A percentile compares a stretch with the other conserved stretches of the same genome.
Evolutionary conservation across 371 early-diverging fungal species (phyloP).

Genomic region (Actinomucor elegans): DNA sequence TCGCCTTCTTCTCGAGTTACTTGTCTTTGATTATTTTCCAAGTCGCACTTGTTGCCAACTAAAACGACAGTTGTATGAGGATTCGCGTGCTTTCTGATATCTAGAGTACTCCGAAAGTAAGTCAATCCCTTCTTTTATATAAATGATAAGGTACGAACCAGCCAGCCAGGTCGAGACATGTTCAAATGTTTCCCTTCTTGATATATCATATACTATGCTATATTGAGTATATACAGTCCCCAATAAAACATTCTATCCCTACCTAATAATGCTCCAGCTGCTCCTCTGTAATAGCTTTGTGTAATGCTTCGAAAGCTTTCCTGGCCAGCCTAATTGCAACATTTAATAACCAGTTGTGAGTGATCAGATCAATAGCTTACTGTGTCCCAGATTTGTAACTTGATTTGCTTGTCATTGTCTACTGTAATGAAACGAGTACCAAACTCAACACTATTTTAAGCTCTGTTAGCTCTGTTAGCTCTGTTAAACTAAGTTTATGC

Average conservation of each 20-base stretch:
- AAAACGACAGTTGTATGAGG: slow-evolving; percentile 89
- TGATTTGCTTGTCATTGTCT: slow-evolving; percentile 76
- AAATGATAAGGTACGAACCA: too few relatives aligned
- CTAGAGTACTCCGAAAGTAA: too few relatives aligned
- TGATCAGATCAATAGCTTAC: slow-evolving; percentile 41
- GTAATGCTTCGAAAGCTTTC: slow-evolving; percentile 96
- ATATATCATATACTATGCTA: slow-evolving; percentile 64
- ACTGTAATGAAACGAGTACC: slow-evolving; percentile 80
- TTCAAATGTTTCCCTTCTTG: slow-evolving; percentile 85
- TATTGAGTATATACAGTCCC: background rate
- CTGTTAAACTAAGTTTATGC: too few relatives aligned
- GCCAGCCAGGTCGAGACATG: slow-evolving; percentile 93
- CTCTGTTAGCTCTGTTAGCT: too few relatives aligned
- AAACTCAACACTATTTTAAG: slow-evolving; percentile 67
- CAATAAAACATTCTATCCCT: slow-evolving; percentile 4
- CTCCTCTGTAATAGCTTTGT: slow-evolving; percentile 96
- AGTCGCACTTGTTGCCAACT: slow-evolving; percentile 94
- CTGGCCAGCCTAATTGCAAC: slow-evolving; percentile 73
- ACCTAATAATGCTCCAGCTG: slow-evolving; percentile 90
- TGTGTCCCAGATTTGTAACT: slow-evolving; percentile 99
- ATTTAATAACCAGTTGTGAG: too few relatives aligned
- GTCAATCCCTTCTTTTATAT: too few relatives aligned
- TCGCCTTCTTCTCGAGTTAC: slow-evolving; percentile 89
- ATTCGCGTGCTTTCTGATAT: slow-evolving; percentile 85
- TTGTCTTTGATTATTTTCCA: slow-evolving; percentile 69